phyloP scores from a whole-genome alignment of 495 filamentous ascomycete genomes.

The Tetracladium setigerum region DNA sequence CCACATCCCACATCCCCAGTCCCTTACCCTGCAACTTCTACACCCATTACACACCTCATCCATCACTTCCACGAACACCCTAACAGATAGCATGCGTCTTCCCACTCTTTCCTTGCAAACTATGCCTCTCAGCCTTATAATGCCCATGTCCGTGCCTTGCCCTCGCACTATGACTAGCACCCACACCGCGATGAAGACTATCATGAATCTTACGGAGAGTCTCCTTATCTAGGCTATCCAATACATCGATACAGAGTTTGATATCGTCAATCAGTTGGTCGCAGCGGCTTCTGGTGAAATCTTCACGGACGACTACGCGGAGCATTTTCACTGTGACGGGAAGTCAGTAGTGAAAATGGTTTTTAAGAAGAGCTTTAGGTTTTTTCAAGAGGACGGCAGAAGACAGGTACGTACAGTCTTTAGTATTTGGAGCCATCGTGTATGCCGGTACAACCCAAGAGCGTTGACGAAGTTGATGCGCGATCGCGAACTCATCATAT shows the following conservation, averaged over 20 bases:
- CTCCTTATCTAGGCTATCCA: constrained; percentile 66
- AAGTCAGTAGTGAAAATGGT: too few relatives aligned
- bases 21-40: too few relatives aligned
- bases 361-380: too few relatives aligned
- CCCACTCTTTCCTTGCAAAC: constrained; percentile 76
- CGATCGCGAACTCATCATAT: constrained; percentile 77
- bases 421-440: constrained; percentile 83
- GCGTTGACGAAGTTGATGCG: constrained; percentile 72
- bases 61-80: background rate
- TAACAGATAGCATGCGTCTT: constrained; percentile 86
- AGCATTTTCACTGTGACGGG: constrained; percentile 58
- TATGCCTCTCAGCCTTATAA: constrained; percentile 72
- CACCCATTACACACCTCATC: too few relatives aligned
- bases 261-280: constrained; percentile 67
- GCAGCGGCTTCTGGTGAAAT: constrained; percentile 71
- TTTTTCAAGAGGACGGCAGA: too few relatives aligned
- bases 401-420: constrained; percentile 27
- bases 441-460: constrained; percentile 92
- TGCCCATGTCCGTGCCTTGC: constrained; percentile 52
- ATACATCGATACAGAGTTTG: constrained; percentile 55
- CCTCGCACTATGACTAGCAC: constrained; percentile 34
- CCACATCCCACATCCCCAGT: too few relatives aligned
- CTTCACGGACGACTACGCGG: constrained; percentile 82
- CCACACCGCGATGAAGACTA: constrained; percentile 25
- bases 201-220: constrained; percentile 48